Conservation (phyloP, 2,329 filamentous ascomycete genomes). For the Xylariaceae sp. region DNA sequence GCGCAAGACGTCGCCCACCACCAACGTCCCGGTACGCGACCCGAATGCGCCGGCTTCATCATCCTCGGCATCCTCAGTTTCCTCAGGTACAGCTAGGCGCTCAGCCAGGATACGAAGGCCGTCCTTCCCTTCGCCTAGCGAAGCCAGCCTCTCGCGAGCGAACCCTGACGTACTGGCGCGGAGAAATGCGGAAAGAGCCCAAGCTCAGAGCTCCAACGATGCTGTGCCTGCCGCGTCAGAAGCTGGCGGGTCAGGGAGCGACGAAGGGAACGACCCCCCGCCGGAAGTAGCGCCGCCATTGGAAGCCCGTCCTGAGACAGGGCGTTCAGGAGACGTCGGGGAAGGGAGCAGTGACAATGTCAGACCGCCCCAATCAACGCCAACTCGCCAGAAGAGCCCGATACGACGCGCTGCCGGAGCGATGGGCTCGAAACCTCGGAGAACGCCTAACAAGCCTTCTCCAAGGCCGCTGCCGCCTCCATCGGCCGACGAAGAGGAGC, state of each 20-base stretch:
- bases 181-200: constrained; percentile 27
- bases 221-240: constrained; percentile 14
- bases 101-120: constrained; percentile 31
- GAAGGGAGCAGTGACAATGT: constrained; percentile 1
- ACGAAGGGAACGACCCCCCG: constrained; percentile 20
- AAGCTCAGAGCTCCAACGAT: constrained; percentile 7
- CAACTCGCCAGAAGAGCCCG: constrained; percentile 10
- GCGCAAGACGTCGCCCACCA: constrained; percentile 53
- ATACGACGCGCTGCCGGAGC: constrained; percentile 22
- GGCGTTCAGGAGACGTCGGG: constrained; percentile 2
- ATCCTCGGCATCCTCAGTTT: constrained; percentile 1
- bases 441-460: constrained; percentile 34
- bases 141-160: constrained; percentile 53
- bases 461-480: constrained; percentile 42
- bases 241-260: constrained; percentile 10
- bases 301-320: constrained; percentile 17
- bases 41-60: constrained; percentile 5
- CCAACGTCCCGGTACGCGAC: constrained; percentile 30
- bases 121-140: constrained; percentile 62
- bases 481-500: constrained; percentile 33
- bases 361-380: constrained; percentile 1
- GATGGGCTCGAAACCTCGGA: constrained; percentile 29
- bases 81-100: constrained; percentile 8
- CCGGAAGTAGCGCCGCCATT: constrained; percentile 25
- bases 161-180: constrained; percentile 51